Percentiles rank a stretch among this genome's conserved stretches.
Evolutionary conservation across 2,329 filamentous ascomycete genomes (phyloP).

Genomic region (Arthroderma uncinatum): DNA sequence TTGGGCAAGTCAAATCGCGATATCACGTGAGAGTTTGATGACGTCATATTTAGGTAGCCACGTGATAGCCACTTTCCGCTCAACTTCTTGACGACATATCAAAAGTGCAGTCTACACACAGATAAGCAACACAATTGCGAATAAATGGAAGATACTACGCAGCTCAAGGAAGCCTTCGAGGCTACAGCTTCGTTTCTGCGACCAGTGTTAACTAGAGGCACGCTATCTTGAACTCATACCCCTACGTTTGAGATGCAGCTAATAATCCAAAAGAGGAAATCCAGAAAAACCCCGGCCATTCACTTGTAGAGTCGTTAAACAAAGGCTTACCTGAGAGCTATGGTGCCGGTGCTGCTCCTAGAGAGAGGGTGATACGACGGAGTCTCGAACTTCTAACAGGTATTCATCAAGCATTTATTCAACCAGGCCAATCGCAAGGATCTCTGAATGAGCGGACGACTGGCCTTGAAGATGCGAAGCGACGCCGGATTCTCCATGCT

Average conservation of each 20-base stretch:
- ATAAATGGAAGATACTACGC: constrained; percentile 22
- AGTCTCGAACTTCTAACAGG: constrained; percentile 26
- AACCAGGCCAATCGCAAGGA: constrained; percentile 12
- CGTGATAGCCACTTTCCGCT: neutral
- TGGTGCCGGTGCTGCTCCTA: constrained; percentile 15
- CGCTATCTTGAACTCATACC: constrained; percentile 16
- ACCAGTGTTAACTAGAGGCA: constrained; percentile 34
- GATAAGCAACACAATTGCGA: neutral
- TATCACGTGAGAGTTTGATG: neutral
- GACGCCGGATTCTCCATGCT: constrained; percentile 30
- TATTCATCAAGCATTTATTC: constrained; percentile 29
- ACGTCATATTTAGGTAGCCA: neutral
- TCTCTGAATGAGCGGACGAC: neutral
- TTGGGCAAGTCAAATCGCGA: neutral
- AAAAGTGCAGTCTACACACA: neutral
- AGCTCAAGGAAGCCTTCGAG: constrained; percentile 25
- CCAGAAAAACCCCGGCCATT: constrained; percentile 25
- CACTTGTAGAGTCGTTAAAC: constrained; percentile 27
- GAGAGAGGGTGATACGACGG: constrained; percentile 24
- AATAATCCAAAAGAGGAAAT: constrained; percentile 29
- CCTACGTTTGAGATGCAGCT: constrained; percentile 17
- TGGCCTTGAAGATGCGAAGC: constrained; percentile 32
- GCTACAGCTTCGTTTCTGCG: constrained; percentile 27
- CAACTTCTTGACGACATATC: neutral
- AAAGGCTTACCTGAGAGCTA: constrained; percentile 9